Evolutionary conservation across 2,329 filamentous ascomycete species (phyloP), one percentile per base, ranked within the genome.

Genomic region (Leptographium flavum): DNA sequence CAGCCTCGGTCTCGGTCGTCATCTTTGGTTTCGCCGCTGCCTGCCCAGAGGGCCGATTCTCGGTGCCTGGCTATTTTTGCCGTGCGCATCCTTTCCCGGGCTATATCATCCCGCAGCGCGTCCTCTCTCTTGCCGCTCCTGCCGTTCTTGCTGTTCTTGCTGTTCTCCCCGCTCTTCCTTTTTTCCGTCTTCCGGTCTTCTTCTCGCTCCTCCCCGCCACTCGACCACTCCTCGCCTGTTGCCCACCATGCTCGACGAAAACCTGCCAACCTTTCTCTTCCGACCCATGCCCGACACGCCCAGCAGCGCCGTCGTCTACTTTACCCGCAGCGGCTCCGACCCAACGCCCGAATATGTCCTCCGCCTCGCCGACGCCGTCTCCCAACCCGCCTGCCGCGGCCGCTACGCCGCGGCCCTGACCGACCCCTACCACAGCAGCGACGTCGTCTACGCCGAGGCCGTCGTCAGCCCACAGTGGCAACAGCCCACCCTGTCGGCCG

Each of bases 401-500:
- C 83, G 83, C 61, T 98, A 95, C 62, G 88, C 84, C 35, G 75
- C 83, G 48, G 90, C 85, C 33, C 71, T 96, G 3, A 83, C 84
- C 61, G 90, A 96, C 59, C 80, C 86, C 22, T 80, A 80, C 63
- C 81, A 82, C 53, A 74, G 82, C 1, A 45, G 23, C 43, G 84
- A 87, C 27, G 76, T 96, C 46, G 69, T 96, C 47, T 96, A 83
- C 56, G 92, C 79, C 50, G 90, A 96, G 60, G 83, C 94, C 21
- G 68, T 90, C 17, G 76, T 94, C 45, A 74, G 79, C 54, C 90
- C 90, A 7, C 81, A 87, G 61, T 94, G 88, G 83, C 78, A 82
- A 22, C 84, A 90, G 47, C 84, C 87, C 1, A 79, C 79, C 0
- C 71, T 94, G 7, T 90, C 86, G 1, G 77, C 83, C 40, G 86